phyloP scores from a whole-genome alignment of 139 green algal genomes.

The Dunaliella primolecta region DNA sequence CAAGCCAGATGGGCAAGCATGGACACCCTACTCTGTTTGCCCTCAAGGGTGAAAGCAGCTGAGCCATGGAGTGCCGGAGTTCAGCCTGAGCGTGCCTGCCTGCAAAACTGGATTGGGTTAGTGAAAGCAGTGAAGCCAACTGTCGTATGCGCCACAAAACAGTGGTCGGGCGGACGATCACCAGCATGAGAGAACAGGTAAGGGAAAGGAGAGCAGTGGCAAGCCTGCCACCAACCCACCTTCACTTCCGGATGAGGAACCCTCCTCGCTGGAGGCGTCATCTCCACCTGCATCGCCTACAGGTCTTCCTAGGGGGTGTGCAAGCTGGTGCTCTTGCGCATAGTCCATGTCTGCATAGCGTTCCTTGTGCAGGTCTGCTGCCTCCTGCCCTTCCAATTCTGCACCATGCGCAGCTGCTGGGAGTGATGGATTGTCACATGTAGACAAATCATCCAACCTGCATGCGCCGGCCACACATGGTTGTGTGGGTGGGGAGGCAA shows the following conservation, averaged over 20 bases:
- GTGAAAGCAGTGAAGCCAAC: background rate
- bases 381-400: background rate
- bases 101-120: background rate
- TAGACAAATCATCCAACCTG: slow-evolving; percentile 10
- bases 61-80: too few species aligned
- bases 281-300: background rate
- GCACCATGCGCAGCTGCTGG: background rate
- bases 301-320: background rate
- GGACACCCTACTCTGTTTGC: background rate
- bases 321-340: slow-evolving; percentile 15
- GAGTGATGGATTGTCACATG: background rate
- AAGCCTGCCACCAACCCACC: background rate
- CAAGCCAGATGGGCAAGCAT: too few species aligned
- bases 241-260: background rate
- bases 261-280: background rate
- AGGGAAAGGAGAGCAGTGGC: too few species aligned
- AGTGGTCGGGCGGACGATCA: too few species aligned
- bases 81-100: too few species aligned
- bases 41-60: background rate
- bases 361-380: slow-evolving; percentile 19
- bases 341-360: slow-evolving; percentile 25
- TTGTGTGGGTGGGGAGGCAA: too few species aligned
- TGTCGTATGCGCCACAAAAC: too few species aligned
- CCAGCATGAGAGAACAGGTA: too few species aligned
- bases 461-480: too few species aligned